phyloP scores from a whole-genome alignment of 73 alveolate genomes.

The Tetrahymena borealis region DNA sequence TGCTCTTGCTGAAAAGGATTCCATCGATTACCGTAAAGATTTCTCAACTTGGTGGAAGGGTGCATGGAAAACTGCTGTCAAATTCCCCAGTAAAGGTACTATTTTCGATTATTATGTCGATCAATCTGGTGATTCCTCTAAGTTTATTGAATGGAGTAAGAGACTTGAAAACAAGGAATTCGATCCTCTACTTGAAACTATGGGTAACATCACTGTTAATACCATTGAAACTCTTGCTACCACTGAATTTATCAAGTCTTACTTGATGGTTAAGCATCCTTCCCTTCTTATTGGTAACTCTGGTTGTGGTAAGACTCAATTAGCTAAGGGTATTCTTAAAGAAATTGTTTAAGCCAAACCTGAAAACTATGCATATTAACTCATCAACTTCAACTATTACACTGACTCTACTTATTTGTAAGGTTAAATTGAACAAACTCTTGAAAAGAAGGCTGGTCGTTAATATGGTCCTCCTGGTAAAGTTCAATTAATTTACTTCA shows the following conservation, averaged over 20 bases:
- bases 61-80: slow-evolving; percentile 95
- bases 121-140: slow-evolving; percentile 77
- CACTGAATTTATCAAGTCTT: slow-evolving; percentile 51
- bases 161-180: slow-evolving; percentile 74
- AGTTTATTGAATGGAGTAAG: slow-evolving; percentile 96
- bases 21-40: slow-evolving; percentile 96
- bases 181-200: slow-evolving; percentile 51
- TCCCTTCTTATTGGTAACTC: slow-evolving; percentile 98
- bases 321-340: slow-evolving; percentile 94
- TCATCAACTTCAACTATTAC: slow-evolving; percentile 98
- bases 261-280: slow-evolving; percentile 48
- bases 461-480: slow-evolving; percentile 99
- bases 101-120: slow-evolving; percentile 98
- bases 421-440: slow-evolving; percentile 42
- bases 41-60: slow-evolving; percentile 99
- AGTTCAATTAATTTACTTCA: slow-evolving; percentile 96
- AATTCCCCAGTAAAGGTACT: slow-evolving; percentile 99
- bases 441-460: slow-evolving; percentile 90
- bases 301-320: slow-evolving; percentile 99
- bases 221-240: slow-evolving; percentile 95
- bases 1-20: slow-evolving; percentile 96
- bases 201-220: slow-evolving; percentile 88
- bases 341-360: slow-evolving; percentile 75
- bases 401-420: slow-evolving; percentile 91
- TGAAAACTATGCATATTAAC: slow-evolving; percentile 75